These are phyloP conservation scores for Ophiocordyceps camponoti-rufipedis DNA, from an alignment of 2,329 filamentous ascomycete species.

Conservation along the genomic window DNA sequence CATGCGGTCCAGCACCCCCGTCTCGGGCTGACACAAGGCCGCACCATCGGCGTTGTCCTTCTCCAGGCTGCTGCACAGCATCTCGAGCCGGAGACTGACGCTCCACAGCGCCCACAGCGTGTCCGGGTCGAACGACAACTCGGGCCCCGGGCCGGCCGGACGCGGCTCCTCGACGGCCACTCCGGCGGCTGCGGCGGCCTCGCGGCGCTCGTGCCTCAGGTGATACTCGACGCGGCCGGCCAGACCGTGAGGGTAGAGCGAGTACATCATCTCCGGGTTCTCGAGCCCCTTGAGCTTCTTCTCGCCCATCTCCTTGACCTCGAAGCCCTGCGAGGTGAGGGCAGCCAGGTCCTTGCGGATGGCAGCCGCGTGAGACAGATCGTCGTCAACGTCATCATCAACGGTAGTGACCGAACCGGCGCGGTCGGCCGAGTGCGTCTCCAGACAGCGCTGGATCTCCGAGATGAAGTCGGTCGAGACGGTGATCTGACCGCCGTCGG, in stretches of 20 bases:
- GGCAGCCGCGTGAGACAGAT: conserved; percentile 44
- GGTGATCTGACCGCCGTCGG: conserved; percentile 91
- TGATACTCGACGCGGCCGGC: conserved; percentile 63
- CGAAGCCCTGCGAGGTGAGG: conserved; percentile 80
- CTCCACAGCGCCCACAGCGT: conserved; percentile 82
- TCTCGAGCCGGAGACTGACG: conserved; percentile 75
- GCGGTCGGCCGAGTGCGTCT: conserved; percentile 67
- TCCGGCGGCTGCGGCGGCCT: conserved; percentile 25
- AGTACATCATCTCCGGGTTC: conserved; percentile 89
- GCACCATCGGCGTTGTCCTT: conserved; percentile 35
- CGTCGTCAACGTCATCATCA: conserved; percentile 53
- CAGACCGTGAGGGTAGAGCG: conserved; percentile 82
- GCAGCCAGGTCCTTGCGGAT: conserved; percentile 79
- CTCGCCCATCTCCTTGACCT: conserved; percentile 92
- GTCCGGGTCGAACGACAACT: conserved; percentile 63
- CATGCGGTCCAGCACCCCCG: conserved; percentile 57
- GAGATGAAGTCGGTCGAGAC: conserved; percentile 95
- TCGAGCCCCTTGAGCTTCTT: conserved; percentile 91
- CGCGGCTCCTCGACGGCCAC: conserved; percentile 38
- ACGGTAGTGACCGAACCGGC: conserved; percentile 42
- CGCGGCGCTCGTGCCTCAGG: conserved; percentile 25
- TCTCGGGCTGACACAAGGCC: conserved; percentile 61
- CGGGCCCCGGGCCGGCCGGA: conserved; percentile 41
- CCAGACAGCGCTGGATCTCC: conserved; percentile 80
- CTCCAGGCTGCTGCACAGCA: conserved; percentile 82